Percentiles rank a stretch among this genome's conserved stretches.
Conservation (phyloP, 129 eudicot genomes). For the Lactuca sativa region DNA sequence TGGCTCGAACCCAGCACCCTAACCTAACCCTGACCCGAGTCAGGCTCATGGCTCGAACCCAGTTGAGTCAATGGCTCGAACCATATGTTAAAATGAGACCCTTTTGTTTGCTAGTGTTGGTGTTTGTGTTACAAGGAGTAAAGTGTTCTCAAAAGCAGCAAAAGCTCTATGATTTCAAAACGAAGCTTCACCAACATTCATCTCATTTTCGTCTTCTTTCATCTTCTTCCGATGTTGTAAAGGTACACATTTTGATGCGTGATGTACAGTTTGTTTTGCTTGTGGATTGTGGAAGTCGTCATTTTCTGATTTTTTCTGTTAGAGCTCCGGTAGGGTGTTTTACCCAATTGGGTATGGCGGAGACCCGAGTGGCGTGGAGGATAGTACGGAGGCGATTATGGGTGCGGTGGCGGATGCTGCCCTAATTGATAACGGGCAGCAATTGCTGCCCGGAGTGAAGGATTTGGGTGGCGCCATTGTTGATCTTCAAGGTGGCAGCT, state of each 20-base stretch:
- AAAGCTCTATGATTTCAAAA: constrained; percentile 45
- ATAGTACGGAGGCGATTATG: constrained; percentile 58
- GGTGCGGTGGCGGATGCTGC: constrained; percentile 50
- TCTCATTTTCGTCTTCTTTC: constrained; percentile 24
- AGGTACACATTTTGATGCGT: constrained; percentile 11
- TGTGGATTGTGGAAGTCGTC: neutral
- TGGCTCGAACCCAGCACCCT: neutral
- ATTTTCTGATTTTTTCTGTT: neutral
- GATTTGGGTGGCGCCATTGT: constrained; percentile 69
- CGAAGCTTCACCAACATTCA: constrained; percentile 39
- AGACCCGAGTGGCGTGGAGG: constrained; percentile 62
- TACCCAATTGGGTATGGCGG: constrained; percentile 74
- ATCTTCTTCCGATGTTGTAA: constrained; percentile 27
- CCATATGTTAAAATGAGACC: constrained; percentile 30
- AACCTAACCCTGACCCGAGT: neutral
- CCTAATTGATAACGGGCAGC: constrained; percentile 36
- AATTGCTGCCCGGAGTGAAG: constrained; percentile 55
- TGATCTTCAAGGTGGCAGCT: constrained; percentile 73
- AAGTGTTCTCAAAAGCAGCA: constrained; percentile 32
- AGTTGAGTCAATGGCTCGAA: neutral
- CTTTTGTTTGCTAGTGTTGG: constrained; percentile 5
- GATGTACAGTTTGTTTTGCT: neutral
- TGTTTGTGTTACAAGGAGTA: constrained; percentile 24
- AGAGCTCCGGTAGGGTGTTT: constrained; percentile 61
- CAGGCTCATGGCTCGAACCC: constrained; percentile 7